These are phyloP conservation scores for Solanum dulcamara DNA, from an alignment of 257 asterid genomes.

Conservation along the genomic window DNA sequence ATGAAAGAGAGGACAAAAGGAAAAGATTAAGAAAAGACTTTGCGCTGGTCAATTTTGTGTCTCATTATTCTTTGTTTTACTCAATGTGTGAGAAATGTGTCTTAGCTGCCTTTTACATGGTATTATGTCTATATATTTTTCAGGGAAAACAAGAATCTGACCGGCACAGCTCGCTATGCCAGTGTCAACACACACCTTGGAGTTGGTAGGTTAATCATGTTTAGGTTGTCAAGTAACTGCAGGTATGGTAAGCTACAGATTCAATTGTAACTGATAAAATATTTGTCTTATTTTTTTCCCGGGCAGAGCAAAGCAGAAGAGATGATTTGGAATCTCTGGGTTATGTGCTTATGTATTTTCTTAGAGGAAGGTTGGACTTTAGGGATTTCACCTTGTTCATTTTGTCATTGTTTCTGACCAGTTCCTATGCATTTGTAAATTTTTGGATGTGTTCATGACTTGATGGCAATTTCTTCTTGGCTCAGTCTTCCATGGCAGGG, in stretches of 20 bases:
- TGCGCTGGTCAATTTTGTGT: not conserved
- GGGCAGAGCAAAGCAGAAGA: constrained; percentile 92
- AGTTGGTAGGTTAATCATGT: constrained; percentile 51
- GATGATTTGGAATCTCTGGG: constrained; percentile 98
- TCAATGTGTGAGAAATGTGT: not conserved
- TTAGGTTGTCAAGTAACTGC: not conserved
- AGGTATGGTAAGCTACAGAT: not conserved
- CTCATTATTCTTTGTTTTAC: not conserved
- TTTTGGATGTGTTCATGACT: not conserved
- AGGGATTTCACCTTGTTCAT: not conserved
- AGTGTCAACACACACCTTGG: constrained; percentile 93
- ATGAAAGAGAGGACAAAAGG: not conserved
- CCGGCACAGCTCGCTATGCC: constrained; percentile 96
- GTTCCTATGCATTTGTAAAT: not conserved
- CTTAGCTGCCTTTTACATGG: not conserved
- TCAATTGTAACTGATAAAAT: not conserved
- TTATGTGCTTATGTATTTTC: constrained; percentile 92
- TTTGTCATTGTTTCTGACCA: not conserved
- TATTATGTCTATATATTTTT: not conserved
- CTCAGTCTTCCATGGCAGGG: constrained; percentile 97
- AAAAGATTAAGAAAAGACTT: not conserved
- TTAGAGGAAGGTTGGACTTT: constrained; percentile 75
- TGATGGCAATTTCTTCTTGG: constrained; percentile 4
- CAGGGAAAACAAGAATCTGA: constrained; percentile 97
- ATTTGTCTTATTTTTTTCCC: constrained; percentile 3